Evolutionary conservation across 78 protist species (phyloP), one percentile per base, ranked within the genome.

Genomic region (Creolimax fragrantissima): DNA sequence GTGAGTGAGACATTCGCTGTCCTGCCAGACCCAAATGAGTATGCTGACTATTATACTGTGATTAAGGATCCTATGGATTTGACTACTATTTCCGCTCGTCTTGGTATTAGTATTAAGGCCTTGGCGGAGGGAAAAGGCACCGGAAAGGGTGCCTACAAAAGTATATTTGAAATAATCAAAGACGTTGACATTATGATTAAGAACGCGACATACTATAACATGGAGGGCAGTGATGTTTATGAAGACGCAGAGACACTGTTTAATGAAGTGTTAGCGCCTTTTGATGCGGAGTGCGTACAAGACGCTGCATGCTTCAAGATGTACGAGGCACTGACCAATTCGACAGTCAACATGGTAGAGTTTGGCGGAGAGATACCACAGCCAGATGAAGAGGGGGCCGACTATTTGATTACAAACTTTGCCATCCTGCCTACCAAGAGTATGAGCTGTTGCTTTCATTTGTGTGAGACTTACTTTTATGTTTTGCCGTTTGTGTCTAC

Each of bases 31-130:
- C 74, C 74, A 2, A 58, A 17, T 24, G 74, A 58, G 74, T 44
- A 5, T 11, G 85, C 86, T 11, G 88, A 7, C 86, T 91, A 91
- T 85, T 11, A 32, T 0, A 45, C 5, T 2, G 81, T 81, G 74
- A 91, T 91, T 2, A 4, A 4, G 36, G 37, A 74, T 3, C 93
- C 93, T 66, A 91, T 91, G 93, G 93, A 91, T 43, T 66, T 91
- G 11, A 83, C 84, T 24, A 91, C 93, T 45, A 41, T 91, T 36
- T 5, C 11, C 58, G 24, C 36, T 41, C 39, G 42, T 45, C 36
- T 91, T 36, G 93, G 3, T 24, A 17, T 32, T 24, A 32, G 11
- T 32, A 17, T 17, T 32, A 24, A 17, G 39, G 74, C 11, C 24
- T 32, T 58, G 74, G 11, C 24, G 74, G 74, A 17, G 74, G 74